phyloP scores from a whole-genome alignment of 306 rosid species.

The Delonix regia region DNA sequence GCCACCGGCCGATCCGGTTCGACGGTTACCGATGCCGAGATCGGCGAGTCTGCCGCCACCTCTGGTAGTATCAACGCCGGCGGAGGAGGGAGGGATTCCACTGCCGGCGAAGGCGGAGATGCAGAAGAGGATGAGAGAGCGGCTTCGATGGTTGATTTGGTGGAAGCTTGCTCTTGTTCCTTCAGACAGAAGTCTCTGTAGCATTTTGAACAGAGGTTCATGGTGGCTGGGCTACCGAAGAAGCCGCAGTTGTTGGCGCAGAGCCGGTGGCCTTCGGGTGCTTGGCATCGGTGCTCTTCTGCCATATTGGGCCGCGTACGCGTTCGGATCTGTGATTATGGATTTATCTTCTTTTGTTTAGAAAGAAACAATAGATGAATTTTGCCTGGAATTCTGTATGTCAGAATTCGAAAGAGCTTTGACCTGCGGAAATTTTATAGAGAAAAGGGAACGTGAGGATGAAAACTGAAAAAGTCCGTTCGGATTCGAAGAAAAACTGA shows the following conservation, averaged over 20 bases:
- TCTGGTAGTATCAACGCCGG: slow-evolving; percentile 23
- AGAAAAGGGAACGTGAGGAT: not conserved
- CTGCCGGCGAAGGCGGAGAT: slow-evolving; percentile 2
- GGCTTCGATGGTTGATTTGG: slow-evolving; percentile 75
- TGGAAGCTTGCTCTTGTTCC: slow-evolving; percentile 72
- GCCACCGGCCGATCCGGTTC: not conserved
- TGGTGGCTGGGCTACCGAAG: slow-evolving; percentile 89
- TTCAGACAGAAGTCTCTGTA: slow-evolving; percentile 63
- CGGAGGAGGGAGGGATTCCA: slow-evolving; percentile 41
- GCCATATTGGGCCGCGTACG: slow-evolving; percentile 55
- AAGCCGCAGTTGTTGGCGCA: slow-evolving; percentile 95
- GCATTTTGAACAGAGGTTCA: slow-evolving; percentile 94
- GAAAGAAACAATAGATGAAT: not conserved
- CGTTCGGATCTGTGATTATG: not conserved
- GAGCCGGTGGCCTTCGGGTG: slow-evolving; percentile 83
- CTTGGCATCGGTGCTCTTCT: slow-evolving; percentile 88
- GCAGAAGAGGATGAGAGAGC: slow-evolving; percentile 54
- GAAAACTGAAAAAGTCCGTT: not conserved
- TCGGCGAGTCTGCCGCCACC: slow-evolving; percentile 20
- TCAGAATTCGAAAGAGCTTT: not conserved
- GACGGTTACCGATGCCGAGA: not conserved
- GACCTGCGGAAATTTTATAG: slow-evolving; percentile 31
- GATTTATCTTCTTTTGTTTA: not conserved
- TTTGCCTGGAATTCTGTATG: not conserved
- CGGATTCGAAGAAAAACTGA: slow-evolving; percentile 21